Conservation (phyloP, 371 early-diverging fungal species). For the Chytridium lagenaria region DNA sequence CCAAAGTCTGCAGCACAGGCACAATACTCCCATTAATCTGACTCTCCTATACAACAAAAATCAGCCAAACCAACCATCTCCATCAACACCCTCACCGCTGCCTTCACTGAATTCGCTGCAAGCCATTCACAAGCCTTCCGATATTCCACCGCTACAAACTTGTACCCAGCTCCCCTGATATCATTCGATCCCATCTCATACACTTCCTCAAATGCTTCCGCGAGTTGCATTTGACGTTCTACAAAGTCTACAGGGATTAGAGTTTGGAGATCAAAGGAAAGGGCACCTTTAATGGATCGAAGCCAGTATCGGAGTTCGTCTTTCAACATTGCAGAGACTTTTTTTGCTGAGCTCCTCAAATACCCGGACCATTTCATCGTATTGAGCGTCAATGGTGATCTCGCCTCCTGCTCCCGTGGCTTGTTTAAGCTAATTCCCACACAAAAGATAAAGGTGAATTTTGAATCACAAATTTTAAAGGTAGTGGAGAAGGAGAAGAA, state of each 20-base stretch:
- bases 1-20: constrained; percentile 64
- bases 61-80: background rate
- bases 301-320: constrained; percentile 41
- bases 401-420: constrained; percentile 56
- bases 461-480: background rate
- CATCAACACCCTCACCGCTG: constrained; percentile 28
- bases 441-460: constrained; percentile 7
- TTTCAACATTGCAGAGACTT: constrained; percentile 26
- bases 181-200: constrained; percentile 55
- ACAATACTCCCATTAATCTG: constrained; percentile 48
- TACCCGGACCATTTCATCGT: constrained; percentile 63
- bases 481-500: background rate
- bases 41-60: constrained; percentile 27
- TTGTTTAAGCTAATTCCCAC: constrained; percentile 63
- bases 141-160: constrained; percentile 37
- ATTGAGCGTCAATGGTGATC: constrained; percentile 58
- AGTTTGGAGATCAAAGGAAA: no score
- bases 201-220: constrained; percentile 63
- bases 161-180: background rate
- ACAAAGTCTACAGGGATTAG: constrained; percentile 57
- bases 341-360: constrained; percentile 67
- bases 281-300: constrained; percentile 29
- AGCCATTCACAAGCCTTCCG: constrained; percentile 42
- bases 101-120: constrained; percentile 31
- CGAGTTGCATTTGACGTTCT: constrained; percentile 64